Evolutionary conservation across 1,284 basidiomycete genomes (phyloP), one percentile per base, ranked within the genome.

Genomic region (Trametes sp.): DNA sequence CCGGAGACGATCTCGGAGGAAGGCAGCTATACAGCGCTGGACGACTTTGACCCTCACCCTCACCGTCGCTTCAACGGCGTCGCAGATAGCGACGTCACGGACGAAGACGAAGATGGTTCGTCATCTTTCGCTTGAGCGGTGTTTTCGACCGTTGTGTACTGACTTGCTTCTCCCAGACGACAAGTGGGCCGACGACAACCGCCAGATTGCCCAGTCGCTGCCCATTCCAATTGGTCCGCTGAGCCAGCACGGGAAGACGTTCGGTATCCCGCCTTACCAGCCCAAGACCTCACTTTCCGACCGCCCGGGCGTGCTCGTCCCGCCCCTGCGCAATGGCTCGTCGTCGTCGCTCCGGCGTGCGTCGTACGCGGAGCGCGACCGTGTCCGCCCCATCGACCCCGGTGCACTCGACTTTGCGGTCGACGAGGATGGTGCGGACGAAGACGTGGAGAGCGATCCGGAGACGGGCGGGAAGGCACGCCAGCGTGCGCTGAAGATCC

Each of bases 361-460:
- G 13, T 79, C 82, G 2, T 91, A 92, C 72, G 85, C 85, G 2
- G 86, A 88, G 70, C 86, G 89, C 31, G 89, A 92, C 74, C 82
- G 83, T 28, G 74, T 74, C 46, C 85, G 88, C 45, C 77, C 80
- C 1, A 80, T 88, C 63, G 90, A 92, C 72, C 89, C 89, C 2
- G 90, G 90, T 10, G 78, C 84, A 23, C 79, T 90, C 28, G 89
- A 90, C 63, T 89, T 90, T 68, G 73, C 78, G 11, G 78, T 78
- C 5, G 81, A 81, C n/a, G 78, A 77, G 14, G 80, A 80, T 5
- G 81, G 78, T 3, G 80, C 76, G 13, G 78, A 79, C 8, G 80
- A 77, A n/a, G 79, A 77, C 21, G 69, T 71, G 2, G 63, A 46
- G 31, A 69, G 71, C 23, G 74, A 77, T 46, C 52, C 64, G 2